Conservation (phyloP, 768 basidiomycete species). For the Hirschioporus abietinus region DNA sequence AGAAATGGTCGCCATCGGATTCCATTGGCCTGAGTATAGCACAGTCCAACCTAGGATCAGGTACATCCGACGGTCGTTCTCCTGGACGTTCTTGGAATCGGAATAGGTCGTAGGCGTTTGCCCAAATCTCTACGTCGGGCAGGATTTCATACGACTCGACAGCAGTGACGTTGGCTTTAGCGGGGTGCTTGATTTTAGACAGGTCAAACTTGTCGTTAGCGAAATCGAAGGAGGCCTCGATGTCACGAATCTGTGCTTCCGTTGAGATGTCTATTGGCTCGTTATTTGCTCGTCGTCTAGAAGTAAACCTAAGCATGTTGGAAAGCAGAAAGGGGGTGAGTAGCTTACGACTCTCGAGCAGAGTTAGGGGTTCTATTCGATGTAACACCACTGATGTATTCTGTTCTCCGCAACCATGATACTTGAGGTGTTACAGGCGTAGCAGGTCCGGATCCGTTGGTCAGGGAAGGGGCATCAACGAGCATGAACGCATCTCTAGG, state of each 20-base stretch:
- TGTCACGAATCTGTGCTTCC: conserved; percentile 67
- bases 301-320: not conserved
- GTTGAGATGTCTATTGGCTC: conserved; percentile 64
- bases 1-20: conserved; percentile 82
- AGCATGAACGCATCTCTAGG: conserved; percentile 75
- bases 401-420: conserved; percentile 89
- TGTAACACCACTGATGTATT: conserved; percentile 72
- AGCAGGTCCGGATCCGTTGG: conserved; percentile 33
- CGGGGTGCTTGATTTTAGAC: conserved; percentile 63
- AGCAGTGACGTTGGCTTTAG: conserved; percentile 67
- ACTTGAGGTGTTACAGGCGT: conserved; percentile 57
- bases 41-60: conserved; percentile 79
- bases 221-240: conserved; percentile 71
- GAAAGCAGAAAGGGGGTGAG: not conserved
- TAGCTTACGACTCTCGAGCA: conserved; percentile 13
- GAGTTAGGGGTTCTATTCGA: conserved; percentile 33
- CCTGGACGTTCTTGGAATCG: conserved; percentile 82
- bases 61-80: conserved; percentile 64
- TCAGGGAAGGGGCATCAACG: conserved; percentile 49
- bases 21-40: conserved; percentile 86
- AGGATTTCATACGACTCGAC: conserved; percentile 79
- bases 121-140: conserved; percentile 84
- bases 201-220: conserved; percentile 51
- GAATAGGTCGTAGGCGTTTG: conserved; percentile 85
- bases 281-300: conserved; percentile 22